These are phyloP conservation scores for Linnemannia schmuckeri DNA, from an alignment of 192 early-diverging fungal genomes.

Conservation along the genomic window DNA sequence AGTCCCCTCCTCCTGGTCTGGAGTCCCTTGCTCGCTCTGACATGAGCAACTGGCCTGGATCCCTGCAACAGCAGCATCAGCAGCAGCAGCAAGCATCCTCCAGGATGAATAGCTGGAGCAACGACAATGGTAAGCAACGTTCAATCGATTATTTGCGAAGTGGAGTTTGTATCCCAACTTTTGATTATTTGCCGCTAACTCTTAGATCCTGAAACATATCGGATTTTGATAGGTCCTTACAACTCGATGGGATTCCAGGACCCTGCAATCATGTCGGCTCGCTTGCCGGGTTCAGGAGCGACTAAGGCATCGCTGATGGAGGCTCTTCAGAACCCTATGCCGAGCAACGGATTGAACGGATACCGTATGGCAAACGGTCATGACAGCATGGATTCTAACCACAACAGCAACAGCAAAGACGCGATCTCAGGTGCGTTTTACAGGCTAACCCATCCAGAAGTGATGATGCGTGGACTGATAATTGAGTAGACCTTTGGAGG, in stretches of 20 bases:
- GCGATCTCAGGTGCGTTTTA: constrained; percentile 45
- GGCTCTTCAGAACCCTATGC: constrained; percentile 32
- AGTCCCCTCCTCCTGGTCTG: constrained; percentile 51
- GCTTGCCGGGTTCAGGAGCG: constrained; percentile 35
- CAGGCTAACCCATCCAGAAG: constrained; percentile 1
- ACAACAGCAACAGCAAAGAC: not conserved
- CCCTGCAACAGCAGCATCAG: constrained; percentile 40
- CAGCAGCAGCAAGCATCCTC: constrained; percentile 36
- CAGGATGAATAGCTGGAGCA: constrained; percentile 36
- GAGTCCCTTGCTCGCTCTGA: constrained; percentile 30
- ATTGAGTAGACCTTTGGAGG: not conserved
- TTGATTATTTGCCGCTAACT: not conserved
- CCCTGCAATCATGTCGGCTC: constrained; percentile 72
- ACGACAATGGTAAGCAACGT: not conserved
- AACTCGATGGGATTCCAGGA: constrained; percentile 61
- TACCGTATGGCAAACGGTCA: constrained; percentile 25
- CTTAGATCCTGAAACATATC: not conserved
- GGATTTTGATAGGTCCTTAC: not conserved
- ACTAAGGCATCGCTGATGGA: constrained; percentile 32
- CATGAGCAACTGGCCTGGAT: constrained; percentile 24
- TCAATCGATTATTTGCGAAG: not conserved
- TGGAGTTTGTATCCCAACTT: not conserved
- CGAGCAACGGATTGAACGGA: constrained; percentile 3
- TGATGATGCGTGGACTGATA: constrained; percentile 12
- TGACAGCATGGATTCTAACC: not conserved